Base-by-base conservation (phyloP, 495 filamentous ascomycete genomes). In the Lophiostoma macrostomum region DNA sequence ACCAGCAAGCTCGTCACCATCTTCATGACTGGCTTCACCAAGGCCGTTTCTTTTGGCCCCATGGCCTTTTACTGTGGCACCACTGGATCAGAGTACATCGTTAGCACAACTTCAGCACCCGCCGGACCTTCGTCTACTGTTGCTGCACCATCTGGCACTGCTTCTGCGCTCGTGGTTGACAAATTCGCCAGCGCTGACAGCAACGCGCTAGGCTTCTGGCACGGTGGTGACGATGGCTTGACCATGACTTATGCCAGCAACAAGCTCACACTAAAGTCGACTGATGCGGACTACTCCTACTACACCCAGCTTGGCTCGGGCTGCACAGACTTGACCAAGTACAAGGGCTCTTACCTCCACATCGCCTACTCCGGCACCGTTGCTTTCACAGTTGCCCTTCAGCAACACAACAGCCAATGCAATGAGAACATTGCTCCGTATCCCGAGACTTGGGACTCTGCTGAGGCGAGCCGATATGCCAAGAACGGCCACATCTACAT, bases 401-500 rank as follows among this genome's bases (percentile, higher is more conserved):
- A 88, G 57, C 84, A 90, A 65, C 80, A 88, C 67, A 90, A 90
- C 59, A 61, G 70, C 10, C 66, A 71, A 4, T 90, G 86, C 61
- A 73, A 83, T 58, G 72, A 76, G 12, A 56, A 53, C 18, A 73
- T 80, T 14, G 72, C 72, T n/a, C 86, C 86, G 0, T 88, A 77
- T 59, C 85, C 86, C 0, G 84, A 82, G 61, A 86, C 85, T 4
- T 85, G 84, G 74, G 86, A 90, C 63, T 84, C 79, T 1, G 73
- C 88, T 16, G 83, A 88, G 57, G 85, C 85, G 1, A 71, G 77
- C 2, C 75, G 85, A 32, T 90, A 90, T 64, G 68, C 71, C n/a
- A 74, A 71, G 39, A 64, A 64, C 27, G 68, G 57, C 0, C 81
- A 88, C 58, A 82, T 90, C 59, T 90, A 86, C 65, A 79, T 90